Evolutionary conservation across 148 eudicot genomes (phyloP), one percentile per base, ranked within the genome.

Genomic region (Fagopyrum homotropicum): DNA sequence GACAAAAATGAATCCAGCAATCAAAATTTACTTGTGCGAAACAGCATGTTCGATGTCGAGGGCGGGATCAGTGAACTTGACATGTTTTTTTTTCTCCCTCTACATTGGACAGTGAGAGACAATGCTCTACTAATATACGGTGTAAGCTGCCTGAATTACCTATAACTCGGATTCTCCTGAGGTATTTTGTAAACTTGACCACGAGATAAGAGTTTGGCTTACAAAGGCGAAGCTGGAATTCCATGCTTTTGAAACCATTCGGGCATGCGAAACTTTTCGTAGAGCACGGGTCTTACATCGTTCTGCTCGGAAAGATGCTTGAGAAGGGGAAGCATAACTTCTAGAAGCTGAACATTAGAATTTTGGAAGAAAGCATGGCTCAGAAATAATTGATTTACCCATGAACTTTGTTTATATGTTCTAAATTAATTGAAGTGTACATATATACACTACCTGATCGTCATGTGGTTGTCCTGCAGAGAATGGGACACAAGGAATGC

Each of bases 241-340:
- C 97, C 96, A 74, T 92, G 96, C 79, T 92, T 89, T 80, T 90
- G 91, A 83, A 95, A 95, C 99, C 99, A 95, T 83, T 95, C 97
- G 0, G 92, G 90, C 96, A 95, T 95, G 77, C 83, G 96, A 72
- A 92, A 95, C 74, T 85, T 89, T 35, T 95, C 96, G 17, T 95
- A 86, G 49, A 95, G 88, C 15, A 83, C 59, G 2, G 92, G 96
- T 73, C 99, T 81, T 15, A 95, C 97, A 61, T 95, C 97, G 47
- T 83, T 82, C 74, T 95, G 88, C 74, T 76, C 78, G 49, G 96
- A 86, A 26, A 95, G 93, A 45, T 89, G 83, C 88, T 84, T 89
- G 70, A 95, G 91, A 50, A 95, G 87, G 1, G 99, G 99, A 77
- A 95, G 96, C 56, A 95, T 78, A 54, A 90, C 96, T 60, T 89